A percentile compares a stretch with the other conserved stretches of the same genome.
Evolutionary conservation across 2,329 filamentous ascomycete genomes (phyloP).

Genomic region (Periconia sp.): DNA sequence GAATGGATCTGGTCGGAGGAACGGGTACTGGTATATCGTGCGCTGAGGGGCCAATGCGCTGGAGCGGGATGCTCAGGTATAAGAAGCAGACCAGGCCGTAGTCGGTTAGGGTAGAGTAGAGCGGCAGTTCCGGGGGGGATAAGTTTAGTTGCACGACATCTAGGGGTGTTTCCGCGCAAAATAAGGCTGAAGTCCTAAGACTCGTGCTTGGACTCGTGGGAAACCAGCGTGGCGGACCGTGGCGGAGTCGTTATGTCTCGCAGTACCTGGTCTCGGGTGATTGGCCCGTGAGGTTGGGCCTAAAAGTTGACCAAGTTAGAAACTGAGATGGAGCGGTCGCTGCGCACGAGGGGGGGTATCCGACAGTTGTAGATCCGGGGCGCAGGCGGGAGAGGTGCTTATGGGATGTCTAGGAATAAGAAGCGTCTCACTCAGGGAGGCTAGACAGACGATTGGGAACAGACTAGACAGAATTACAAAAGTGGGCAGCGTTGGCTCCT

Average conservation of each 20-base stretch:
- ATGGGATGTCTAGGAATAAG: slow-evolving; percentile 28
- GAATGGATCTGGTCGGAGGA: slow-evolving; percentile 15
- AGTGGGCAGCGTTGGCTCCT: slow-evolving; percentile 29
- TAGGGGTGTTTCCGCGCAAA: slow-evolving; percentile 36
- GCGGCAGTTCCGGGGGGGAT: slow-evolving; percentile 37
- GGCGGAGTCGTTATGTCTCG: slow-evolving; percentile 47
- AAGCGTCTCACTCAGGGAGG: slow-evolving; percentile 22
- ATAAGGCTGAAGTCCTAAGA: slow-evolving; percentile 43
- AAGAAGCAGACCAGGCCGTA: slow-evolving; percentile 35
- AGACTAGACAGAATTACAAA: slow-evolving; percentile 22
- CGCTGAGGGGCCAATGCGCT: slow-evolving; percentile 32
- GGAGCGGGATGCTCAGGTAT: slow-evolving; percentile 30
- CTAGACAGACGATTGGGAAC: slow-evolving; percentile 12
- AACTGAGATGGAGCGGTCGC: slow-evolving; percentile 17
- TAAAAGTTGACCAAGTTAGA: slow-evolving; percentile 35
- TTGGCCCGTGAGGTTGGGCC: slow-evolving; percentile 35
- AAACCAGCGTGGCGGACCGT: slow-evolving; percentile 41
- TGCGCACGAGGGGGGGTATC: slow-evolving; percentile 1
- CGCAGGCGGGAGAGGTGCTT: slow-evolving; percentile 33
- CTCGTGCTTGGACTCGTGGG: slow-evolving; percentile 27
- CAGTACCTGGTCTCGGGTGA: slow-evolving; percentile 33
- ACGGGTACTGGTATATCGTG: slow-evolving; percentile 34
- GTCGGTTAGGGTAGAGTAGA: slow-evolving; percentile 32
- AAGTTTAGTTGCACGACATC: slow-evolving; percentile 38
- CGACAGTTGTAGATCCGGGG: slow-evolving; percentile 31